Base-by-base conservation (phyloP, 441 rosid genomes). In the Theobroma grandiflorum region DNA sequence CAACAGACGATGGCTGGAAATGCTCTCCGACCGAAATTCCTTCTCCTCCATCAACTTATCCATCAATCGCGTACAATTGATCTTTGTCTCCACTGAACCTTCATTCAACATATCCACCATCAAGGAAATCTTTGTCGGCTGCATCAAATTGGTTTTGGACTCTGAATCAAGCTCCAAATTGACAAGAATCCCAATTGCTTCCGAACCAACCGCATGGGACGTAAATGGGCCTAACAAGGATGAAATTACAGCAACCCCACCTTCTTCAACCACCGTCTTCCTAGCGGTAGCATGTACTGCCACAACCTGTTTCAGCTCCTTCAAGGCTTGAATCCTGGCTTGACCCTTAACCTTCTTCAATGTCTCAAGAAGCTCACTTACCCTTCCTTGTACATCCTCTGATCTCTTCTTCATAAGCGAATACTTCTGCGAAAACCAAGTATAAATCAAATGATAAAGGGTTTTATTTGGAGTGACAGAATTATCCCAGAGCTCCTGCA, bases 401-500 rank as follows among this genome's bases (percentile, higher is more conserved):
- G 91, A 90, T 63, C 87, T 82, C 85, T 90, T 90, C 89, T 84
- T 90, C 94, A 88, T 90, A 9, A 85, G 84, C 72, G 86, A 74
- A 84, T 89, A 89, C 78, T 89, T 90, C 52, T 89, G 94, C 18
- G 88, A 87, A 74, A 89, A 89, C 92, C 92, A 90, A 65, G 91
- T 87, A 74, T 81, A 74, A 71, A 88, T 90, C 82, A 90, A 85
- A 50, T 90, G 91, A 61, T 88, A 80, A 45, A 90, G 92, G 52
- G 94, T 90, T 73, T 77, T 86, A 72, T 90, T 90, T 3, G 94
- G 92, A 6, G 91, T 90, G 37, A 90, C 65, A 2, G 91, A 86
- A 72, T 89, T 89, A 42, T 89, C 94, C 94, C 94, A 90, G 43
- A 89, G 92, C 87, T 90, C 94, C 72, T 90, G 94, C 94, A 90